Base-by-base conservation (phyloP, 441 rosid species). In the Corymbia citriodora region DNA sequence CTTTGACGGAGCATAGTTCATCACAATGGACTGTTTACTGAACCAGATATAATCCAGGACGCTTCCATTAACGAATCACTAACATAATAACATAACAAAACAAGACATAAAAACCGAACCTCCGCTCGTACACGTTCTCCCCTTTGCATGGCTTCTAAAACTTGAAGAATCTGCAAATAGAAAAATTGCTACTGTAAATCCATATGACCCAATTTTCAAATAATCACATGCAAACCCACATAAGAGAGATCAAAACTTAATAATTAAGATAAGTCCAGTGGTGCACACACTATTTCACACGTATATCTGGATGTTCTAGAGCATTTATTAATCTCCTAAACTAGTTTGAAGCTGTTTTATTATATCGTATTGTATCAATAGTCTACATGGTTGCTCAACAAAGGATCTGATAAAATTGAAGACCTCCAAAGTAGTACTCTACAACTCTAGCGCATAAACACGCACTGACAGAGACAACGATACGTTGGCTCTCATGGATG, bases 61-160 rank as follows among this genome's bases (percentile, higher is more conserved):
- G 5, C 19, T 72, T 36, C 82, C n/a, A 12, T 21, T 74, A 21
- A 72, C 36, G 27, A 74, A 40, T 74, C 40, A 74, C 85, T 40
- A 74, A 86, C 55, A 49, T 52, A 59, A 87, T 57, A 40, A 88
- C 59, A 57, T 55, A 88, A 31, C 68, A 86, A 72, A 90, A 70
- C 36, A 79, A 89, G 70, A 93, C 89, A 52, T 89, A 59, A 83
- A 92, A 90, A 91, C 86, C 95, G 89, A 93, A 97, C 99, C 99
- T 97, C 98, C 90, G 93, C 90, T 88, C 95, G 94, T 90, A 96
- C 88, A 92, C 93, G 95, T 91, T 96, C 98, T 86, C 97, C 98
- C 93, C 98, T 95, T 89, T 97, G 97, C 95, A 97, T 94, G 91
- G 96, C 96, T 90, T 91, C 93, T 95, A 97, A 92, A 92, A 95